Base-by-base conservation (phyloP, 306 rosid species). In the Erythrophleum fordii region DNA sequence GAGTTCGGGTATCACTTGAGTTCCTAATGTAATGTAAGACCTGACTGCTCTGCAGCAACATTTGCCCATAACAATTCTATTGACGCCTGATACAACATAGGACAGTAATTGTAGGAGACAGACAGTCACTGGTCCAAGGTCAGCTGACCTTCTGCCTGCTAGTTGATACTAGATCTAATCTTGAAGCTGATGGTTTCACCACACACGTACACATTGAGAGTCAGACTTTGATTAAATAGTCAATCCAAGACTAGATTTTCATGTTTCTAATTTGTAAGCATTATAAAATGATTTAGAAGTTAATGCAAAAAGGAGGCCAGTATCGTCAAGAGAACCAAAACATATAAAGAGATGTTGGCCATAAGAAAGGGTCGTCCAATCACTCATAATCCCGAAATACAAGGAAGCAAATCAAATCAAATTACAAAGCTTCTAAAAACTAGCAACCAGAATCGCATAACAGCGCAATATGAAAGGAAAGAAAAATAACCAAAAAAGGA, bases 181-280 rank as follows among this genome's bases (percentile, higher is more conserved):
- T 67, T 29, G 41, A 67, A 73, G 79, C 58, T 72, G 41, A 66
- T 70, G 70, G 56, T 42, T 53, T 65, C 55, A 1, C 58, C 34
- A n/a, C 22, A 49, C 55, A 20, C 20, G 37, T 3, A 46, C 10
- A 68, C 37, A 58, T 68, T 22, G 52, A 68, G 14, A 70, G 26
- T 37, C 44, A 28, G 75, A 20, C 29, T 29, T 11, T 51, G 26
- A 45, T 31, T 18, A 49, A 69, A 23, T 42, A 23, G 13, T 68
- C 28, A 56, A 22, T 22, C 9, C 5, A 7, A 16, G 52, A 46
- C 37, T 59, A 26, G 14, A 37, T 10, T 59, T 59, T 22, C 29
- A 59, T 59, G 37, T 59, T 25, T 59, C 37, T 16, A 25, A 59
- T n/a, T 20, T 2, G 13, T 8, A 55, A n/a, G 34, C 26, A 10